These are phyloP conservation scores for Lactarius hatsudake DNA, from an alignment of 768 basidiomycete genomes.

Conservation along the genomic window DNA sequence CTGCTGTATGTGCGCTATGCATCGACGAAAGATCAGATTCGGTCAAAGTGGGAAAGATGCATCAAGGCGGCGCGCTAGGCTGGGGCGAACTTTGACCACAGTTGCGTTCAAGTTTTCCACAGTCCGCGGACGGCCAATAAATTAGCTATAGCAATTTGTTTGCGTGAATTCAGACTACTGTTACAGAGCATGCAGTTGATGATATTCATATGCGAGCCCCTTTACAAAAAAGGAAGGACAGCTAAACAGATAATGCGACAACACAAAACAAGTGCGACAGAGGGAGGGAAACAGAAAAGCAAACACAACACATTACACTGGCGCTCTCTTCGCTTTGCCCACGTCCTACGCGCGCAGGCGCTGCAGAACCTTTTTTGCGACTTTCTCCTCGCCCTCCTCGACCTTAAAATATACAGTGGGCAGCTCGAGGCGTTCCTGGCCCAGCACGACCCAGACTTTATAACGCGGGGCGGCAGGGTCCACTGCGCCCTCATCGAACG, in stretches of 20 bases:
- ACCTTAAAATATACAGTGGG: constrained; percentile 17
- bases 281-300: too few species aligned
- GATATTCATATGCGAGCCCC: too few species aligned
- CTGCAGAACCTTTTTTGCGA: constrained; percentile 28
- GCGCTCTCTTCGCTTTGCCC: neutral
- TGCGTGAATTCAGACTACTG: neutral
- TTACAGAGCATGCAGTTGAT: neutral
- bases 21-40: neutral
- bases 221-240: too few species aligned
- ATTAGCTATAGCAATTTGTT: too few species aligned
- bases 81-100: too few species aligned
- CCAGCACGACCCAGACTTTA: constrained; percentile 29
- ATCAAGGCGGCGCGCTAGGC: neutral
- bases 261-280: neutral
- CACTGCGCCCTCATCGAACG: neutral
- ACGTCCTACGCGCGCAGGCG: constrained; percentile 20
- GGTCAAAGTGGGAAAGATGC: neutral
- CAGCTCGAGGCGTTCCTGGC: constrained; percentile 28
- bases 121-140: too few species aligned
- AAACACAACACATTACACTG: neutral
- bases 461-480: neutral
- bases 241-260: too few species aligned
- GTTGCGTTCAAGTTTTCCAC: too few species aligned
- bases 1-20: too few species aligned
- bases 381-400: constrained; percentile 27